Conservation (phyloP, 2,329 filamentous ascomycete species). For the Biscogniauxia marginata region DNA sequence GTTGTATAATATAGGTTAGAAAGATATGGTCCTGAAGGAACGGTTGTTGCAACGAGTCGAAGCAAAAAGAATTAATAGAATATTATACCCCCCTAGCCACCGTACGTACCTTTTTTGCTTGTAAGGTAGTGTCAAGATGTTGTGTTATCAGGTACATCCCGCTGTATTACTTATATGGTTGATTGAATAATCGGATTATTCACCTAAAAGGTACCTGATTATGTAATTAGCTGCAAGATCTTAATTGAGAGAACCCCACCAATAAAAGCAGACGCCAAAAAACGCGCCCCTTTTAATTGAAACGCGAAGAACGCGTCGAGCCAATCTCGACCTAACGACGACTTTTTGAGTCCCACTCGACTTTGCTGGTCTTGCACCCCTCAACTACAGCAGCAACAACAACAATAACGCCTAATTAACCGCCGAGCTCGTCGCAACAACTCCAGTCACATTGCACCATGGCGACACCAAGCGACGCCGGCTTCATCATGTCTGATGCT, state of each 20-base stretch:
- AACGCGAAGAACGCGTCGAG: background rate
- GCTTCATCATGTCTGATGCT: slow-evolving; percentile 57
- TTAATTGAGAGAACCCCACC: background rate
- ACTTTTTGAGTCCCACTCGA: background rate
- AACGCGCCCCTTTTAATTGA: background rate
- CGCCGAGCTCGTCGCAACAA: no score
- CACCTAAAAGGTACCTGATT: background rate
- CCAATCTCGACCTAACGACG: background rate
- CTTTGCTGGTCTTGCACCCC: no score
- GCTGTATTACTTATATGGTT: background rate
- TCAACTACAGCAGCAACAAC: no score
- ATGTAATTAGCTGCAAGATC: background rate
- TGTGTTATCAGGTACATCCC: no score
- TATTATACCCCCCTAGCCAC: no score
- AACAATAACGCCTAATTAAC: no score
- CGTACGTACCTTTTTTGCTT: no score
- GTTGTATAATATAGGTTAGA: no score
- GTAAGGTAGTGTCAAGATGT: no score
- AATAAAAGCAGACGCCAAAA: background rate
- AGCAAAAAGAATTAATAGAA: no score
- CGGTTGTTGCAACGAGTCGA: no score
- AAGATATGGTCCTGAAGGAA: no score
- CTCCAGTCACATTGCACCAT: slow-evolving; percentile 35
- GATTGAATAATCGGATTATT: background rate
- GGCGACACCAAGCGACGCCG: slow-evolving; percentile 56